phyloP scores from a whole-genome alignment of 176 grass and related monocot species.

The Eremochloa ophiuroides region DNA sequence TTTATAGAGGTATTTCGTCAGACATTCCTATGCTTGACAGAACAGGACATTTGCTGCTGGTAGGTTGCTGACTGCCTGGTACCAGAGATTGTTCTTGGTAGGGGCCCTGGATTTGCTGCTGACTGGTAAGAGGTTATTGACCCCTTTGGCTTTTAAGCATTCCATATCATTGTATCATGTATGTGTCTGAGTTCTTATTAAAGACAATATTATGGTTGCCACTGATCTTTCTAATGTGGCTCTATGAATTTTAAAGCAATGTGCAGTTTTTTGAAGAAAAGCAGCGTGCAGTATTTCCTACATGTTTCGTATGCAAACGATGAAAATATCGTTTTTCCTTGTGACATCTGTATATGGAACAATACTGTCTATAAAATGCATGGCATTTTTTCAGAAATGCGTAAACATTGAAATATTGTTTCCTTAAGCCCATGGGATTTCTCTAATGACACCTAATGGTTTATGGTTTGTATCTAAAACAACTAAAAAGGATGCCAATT shows the following conservation, averaged over 20 bases:
- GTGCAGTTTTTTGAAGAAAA: too few relatives aligned
- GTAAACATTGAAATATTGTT: neutral
- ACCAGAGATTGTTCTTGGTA: constrained; percentile 87
- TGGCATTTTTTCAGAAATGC: neutral
- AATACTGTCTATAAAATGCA: neutral
- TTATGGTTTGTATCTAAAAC: too few relatives aligned
- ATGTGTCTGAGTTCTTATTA: neutral
- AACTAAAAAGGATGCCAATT: too few relatives aligned
- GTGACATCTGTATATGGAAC: neutral
- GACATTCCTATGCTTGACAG: constrained; percentile 79
- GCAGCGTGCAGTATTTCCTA: neutral
- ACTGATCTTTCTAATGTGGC: constrained; percentile 7
- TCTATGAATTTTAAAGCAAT: neutral
- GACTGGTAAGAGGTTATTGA: constrained; percentile 89
- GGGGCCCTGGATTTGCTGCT: constrained; percentile 63
- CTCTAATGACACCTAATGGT: too few relatives aligned
- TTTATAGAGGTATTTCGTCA: constrained; percentile 87
- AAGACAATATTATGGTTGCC: neutral
- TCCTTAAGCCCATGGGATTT: too few relatives aligned
- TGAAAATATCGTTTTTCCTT: neutral
- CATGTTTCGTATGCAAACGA: neutral
- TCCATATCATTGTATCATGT: neutral
- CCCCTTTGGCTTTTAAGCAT: constrained; percentile 1
- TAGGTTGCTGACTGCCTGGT: constrained; percentile 86
- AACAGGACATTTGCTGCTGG: constrained; percentile 71